Percentiles rank a stretch among this genome's conserved stretches.
Evolutionary conservation across 2,329 filamentous ascomycete genomes (phyloP).

Genomic region (Hypoxylon sp.): DNA sequence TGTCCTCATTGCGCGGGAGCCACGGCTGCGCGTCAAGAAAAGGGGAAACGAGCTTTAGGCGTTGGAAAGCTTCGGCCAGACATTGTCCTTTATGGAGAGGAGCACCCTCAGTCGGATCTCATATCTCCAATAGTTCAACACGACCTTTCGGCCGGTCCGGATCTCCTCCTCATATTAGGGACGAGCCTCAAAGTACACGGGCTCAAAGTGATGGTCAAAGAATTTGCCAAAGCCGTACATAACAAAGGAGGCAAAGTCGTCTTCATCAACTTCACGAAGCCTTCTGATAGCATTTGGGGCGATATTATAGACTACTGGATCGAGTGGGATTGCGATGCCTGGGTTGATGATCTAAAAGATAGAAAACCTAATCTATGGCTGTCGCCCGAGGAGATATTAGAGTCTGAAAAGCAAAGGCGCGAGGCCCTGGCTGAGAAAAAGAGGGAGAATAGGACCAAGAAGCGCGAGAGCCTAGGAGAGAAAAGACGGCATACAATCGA

Average conservation of each 20-base stretch:
- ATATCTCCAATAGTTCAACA: conserved; percentile 77
- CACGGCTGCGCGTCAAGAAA: conserved; percentile 72
- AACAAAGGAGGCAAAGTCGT: conserved; percentile 76
- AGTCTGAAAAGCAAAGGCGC: conserved; percentile 58
- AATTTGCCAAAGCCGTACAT: conserved; percentile 79
- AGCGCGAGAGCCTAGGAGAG: conserved; percentile 45
- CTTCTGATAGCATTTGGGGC: conserved; percentile 78
- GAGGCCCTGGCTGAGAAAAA: conserved; percentile 52
- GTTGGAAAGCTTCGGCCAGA: conserved; percentile 78
- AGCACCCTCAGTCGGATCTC: conserved; percentile 76
- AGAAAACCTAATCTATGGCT: conserved; percentile 73
- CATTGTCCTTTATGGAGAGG: conserved; percentile 80
- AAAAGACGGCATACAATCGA: conserved; percentile 44
- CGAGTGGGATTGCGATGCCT: conserved; percentile 80
- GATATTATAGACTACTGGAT: conserved; percentile 81
- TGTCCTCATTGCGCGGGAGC: conserved; percentile 75
- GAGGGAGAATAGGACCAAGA: conserved; percentile 44
- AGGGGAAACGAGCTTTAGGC: conserved; percentile 75
- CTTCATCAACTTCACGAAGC: conserved; percentile 80
- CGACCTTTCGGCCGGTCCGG: conserved; percentile 73
- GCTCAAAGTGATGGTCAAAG: conserved; percentile 76
- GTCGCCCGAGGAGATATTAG: conserved; percentile 58
- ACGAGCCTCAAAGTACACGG: conserved; percentile 80
- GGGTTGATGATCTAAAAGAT: conserved; percentile 73
- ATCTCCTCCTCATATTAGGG: conserved; percentile 77